These are phyloP conservation scores for Corylus heterophylla DNA, from an alignment of 306 rosid species.

Conservation along the genomic window DNA sequence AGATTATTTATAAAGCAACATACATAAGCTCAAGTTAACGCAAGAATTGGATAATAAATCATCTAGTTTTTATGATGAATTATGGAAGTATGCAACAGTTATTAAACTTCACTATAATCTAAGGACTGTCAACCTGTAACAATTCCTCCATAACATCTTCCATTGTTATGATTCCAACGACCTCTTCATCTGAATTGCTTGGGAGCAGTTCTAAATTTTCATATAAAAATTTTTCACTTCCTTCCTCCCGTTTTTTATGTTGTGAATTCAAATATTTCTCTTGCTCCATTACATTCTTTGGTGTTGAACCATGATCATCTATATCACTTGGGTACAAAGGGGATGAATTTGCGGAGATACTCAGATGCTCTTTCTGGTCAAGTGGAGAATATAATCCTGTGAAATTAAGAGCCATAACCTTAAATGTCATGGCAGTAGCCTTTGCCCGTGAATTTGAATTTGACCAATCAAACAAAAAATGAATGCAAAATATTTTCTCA, in stretches of 20 bases:
- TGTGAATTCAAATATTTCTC: conserved; percentile 23
- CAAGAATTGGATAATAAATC: not conserved
- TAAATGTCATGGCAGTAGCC: not conserved
- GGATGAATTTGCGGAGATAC: conserved; percentile 15
- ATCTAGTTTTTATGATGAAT: not conserved
- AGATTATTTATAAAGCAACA: not conserved
- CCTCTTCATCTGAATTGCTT: conserved; percentile 39
- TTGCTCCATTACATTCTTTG: conserved; percentile 33
- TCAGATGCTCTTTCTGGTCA: conserved; percentile 9
- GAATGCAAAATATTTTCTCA: not conserved
- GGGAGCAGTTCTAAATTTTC: conserved; percentile 32
- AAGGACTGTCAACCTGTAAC: conserved; percentile 45
- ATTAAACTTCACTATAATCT: not conserved
- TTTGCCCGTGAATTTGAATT: not conserved
- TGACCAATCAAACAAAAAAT: not conserved
- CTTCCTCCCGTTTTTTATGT: not conserved
- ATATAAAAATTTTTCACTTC: not conserved
- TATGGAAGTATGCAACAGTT: not conserved
- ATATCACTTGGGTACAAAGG: conserved; percentile 28
- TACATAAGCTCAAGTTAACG: too few species aligned
- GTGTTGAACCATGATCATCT: conserved; percentile 35
- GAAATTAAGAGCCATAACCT: not conserved
- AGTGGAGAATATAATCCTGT: conserved; percentile 9
- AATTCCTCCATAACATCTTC: conserved; percentile 90
- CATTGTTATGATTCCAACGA: conserved; percentile 70